phyloP scores from a whole-genome alignment of 108 stramenopile genomes.

The Schizochytrium sp. region DNA sequence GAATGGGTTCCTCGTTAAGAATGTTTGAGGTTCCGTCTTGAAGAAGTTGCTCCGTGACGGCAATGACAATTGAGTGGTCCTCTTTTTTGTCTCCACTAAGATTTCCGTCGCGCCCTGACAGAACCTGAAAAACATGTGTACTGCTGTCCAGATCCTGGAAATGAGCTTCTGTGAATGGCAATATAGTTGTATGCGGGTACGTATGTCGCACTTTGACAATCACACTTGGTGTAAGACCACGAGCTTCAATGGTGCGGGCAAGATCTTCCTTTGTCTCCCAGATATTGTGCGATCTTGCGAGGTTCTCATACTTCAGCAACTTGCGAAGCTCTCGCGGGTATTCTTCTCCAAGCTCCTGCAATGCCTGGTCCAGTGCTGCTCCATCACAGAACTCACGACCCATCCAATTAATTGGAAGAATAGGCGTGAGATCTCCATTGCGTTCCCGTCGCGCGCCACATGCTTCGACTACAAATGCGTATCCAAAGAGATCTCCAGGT shows the following conservation, averaged over 20 bases:
- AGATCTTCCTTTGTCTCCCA: slow-evolving; percentile 28
- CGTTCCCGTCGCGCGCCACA: slow-evolving; percentile 23
- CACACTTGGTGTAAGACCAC: neutral
- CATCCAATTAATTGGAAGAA: slow-evolving; percentile 3
- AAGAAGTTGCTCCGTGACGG: neutral
- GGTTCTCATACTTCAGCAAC: neutral
- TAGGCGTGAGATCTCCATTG: neutral
- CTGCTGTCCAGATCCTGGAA: neutral
- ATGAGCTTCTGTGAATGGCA: slow-evolving; percentile 1
- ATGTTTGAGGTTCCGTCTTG: neutral
- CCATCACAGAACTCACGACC: neutral
- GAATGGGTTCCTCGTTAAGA: no score
- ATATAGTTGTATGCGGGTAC: neutral
- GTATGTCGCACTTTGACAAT: neutral
- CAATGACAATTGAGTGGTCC: slow-evolving; percentile 8
- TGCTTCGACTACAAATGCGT: neutral
- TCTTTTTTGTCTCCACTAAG: slow-evolving; percentile 24
- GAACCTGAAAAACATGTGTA: neutral
- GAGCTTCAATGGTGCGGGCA: neutral
- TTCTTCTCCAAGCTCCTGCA: neutral
- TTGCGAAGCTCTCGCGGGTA: neutral
- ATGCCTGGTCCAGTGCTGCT: neutral
- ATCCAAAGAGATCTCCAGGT: neutral
- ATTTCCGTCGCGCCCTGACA: slow-evolving; percentile 20
- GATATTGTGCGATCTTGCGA: slow-evolving; percentile 12